phyloP scores from a whole-genome alignment of 495 filamentous ascomycete genomes.

The Halenospora varia region DNA sequence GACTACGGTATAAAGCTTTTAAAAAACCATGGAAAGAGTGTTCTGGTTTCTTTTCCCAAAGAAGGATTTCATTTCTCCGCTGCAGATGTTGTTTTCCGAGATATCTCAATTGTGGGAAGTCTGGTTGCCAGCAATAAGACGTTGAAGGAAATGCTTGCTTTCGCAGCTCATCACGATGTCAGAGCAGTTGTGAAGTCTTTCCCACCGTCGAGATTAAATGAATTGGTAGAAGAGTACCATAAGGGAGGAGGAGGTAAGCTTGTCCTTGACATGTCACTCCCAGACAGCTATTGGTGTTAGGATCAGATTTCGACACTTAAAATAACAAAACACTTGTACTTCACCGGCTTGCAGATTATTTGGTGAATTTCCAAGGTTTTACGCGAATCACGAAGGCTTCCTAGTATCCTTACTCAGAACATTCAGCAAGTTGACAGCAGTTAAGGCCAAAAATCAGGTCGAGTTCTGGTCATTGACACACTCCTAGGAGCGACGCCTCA shows the following conservation, averaged over 20 bases:
- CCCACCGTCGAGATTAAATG: constrained; percentile 31
- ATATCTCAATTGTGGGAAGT: constrained; percentile 44
- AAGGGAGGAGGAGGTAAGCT: constrained; percentile 79
- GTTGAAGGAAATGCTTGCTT: constrained; percentile 43
- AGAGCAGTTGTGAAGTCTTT: constrained; percentile 34
- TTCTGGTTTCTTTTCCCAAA: constrained; percentile 35
- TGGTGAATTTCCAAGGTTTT: no score
- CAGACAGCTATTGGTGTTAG: no score
- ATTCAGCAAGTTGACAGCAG: no score
- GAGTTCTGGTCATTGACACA: no score
- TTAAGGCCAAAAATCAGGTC: no score
- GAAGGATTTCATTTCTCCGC: constrained; percentile 40
- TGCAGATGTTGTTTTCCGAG: constrained; percentile 44
- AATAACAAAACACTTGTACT: no score
- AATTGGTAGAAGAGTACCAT: constrained; percentile 39
- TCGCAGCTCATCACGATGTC: constrained; percentile 43
- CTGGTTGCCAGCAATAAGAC: constrained; percentile 39
- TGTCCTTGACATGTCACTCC: constrained; percentile 78
- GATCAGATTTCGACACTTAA: no score
- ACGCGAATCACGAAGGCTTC: no score
- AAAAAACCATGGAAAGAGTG: constrained; percentile 34
- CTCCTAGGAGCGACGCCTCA: no score
- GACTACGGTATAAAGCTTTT: constrained; percentile 38
- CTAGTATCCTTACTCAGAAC: no score
- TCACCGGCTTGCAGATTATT: no score